A percentile compares a stretch with the other conserved stretches of the same genome.
Conservation (phyloP, 2,329 filamentous ascomycete species). For the Alternaria panax region DNA sequence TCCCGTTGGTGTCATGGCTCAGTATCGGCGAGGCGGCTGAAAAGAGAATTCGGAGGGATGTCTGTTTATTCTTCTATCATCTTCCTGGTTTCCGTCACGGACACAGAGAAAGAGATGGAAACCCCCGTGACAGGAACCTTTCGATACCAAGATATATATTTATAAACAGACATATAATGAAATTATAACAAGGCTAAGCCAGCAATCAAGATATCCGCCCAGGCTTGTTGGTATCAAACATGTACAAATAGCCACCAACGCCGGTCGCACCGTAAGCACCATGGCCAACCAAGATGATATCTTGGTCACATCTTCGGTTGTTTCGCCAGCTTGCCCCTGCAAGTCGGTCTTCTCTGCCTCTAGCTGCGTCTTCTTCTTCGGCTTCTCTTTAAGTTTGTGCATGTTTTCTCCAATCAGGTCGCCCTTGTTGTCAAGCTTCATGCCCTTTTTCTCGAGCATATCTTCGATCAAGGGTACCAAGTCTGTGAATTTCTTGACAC, state of each 20-base stretch:
- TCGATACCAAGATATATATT: background rate
- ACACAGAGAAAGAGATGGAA: background rate
- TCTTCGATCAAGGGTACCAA: conserved; percentile 49
- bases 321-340: conserved; percentile 7
- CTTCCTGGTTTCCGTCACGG: background rate
- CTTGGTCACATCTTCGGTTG: conserved; percentile 2
- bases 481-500: conserved; percentile 52
- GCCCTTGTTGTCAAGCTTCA: conserved; percentile 27
- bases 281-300: too few species aligned
- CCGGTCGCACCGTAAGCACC: background rate
- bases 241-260: background rate
- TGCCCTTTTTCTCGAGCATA: conserved; percentile 42
- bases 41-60: background rate
- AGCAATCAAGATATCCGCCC: background rate
- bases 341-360: conserved; percentile 9
- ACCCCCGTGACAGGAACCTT: too few species aligned
- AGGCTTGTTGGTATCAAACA: background rate
- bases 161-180: background rate
- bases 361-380: conserved; percentile 11
- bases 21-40: background rate
- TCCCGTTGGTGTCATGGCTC: background rate
- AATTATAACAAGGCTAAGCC: background rate
- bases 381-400: conserved; percentile 9
- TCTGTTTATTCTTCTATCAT: background rate
- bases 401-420: conserved; percentile 17